A percentile compares a stretch with the other conserved stretches of the same genome.
Evolutionary conservation across 2,329 filamentous ascomycete genomes (phyloP).

Genomic region (Aureobasidium sp.): DNA sequence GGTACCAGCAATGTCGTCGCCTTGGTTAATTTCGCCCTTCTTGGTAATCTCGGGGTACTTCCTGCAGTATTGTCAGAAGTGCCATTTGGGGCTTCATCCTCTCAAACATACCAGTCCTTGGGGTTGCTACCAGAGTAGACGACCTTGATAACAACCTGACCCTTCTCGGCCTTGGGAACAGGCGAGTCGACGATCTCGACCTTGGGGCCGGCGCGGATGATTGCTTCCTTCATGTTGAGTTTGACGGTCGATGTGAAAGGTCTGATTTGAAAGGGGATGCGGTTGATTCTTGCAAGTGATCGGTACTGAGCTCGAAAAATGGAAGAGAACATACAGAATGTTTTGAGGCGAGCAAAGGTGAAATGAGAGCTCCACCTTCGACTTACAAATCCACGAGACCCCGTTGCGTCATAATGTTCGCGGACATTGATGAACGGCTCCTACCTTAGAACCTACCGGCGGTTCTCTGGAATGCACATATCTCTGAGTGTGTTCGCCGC

Average conservation of each 20-base stretch:
- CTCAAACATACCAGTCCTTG: slow-evolving; percentile 14
- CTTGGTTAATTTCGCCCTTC: slow-evolving; percentile 20
- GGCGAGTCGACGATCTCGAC: slow-evolving; percentile 21
- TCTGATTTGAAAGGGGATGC: neutral
- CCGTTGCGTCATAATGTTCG: slow-evolving; percentile 1
- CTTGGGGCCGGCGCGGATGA: slow-evolving; percentile 19
- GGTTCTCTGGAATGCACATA: neutral
- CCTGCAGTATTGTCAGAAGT: slow-evolving; percentile 7
- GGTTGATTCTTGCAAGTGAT: neutral
- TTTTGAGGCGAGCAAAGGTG: neutral
- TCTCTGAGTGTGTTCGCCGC: neutral
- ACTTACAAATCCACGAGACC: slow-evolving; percentile 14
- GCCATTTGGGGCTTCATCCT: too few species aligned
- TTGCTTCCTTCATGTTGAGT: slow-evolving; percentile 22
- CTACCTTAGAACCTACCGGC: neutral
- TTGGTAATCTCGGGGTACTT: slow-evolving; percentile 17
- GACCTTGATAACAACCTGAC: slow-evolving; percentile 22
- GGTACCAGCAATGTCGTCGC: slow-evolving; percentile 31
- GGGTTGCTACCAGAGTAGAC: slow-evolving; percentile 21
- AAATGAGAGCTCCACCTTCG: neutral
- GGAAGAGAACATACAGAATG: slow-evolving; percentile 3
- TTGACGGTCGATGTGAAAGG: neutral
- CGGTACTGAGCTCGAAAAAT: slow-evolving; percentile 4
- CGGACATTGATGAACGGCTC: neutral
- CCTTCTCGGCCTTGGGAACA: slow-evolving; percentile 19